Evolutionary conservation across 768 basidiomycete species (phyloP).

Genomic region (Kwoniella botswanensis): DNA sequence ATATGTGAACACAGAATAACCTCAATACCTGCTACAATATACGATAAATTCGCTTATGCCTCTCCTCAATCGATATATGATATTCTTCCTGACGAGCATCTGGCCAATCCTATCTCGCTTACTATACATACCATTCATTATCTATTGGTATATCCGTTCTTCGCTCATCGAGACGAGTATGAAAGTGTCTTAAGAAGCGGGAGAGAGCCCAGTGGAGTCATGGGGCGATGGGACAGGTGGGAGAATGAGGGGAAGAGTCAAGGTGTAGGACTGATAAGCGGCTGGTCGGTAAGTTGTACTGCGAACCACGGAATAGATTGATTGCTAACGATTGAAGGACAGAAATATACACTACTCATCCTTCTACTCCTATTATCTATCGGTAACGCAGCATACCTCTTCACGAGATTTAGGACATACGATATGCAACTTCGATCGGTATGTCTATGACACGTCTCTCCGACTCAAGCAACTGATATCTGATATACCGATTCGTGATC

Average conservation of each 20-base stretch:
- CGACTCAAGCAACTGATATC: neutral
- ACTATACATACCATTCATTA: constrained; percentile 41
- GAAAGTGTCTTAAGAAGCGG: constrained; percentile 33
- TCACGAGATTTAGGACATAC: constrained; percentile 54
- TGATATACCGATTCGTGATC: neutral
- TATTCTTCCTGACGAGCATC: constrained; percentile 39
- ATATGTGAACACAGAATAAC: constrained; percentile 20
- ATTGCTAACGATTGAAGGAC: neutral
- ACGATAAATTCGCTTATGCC: constrained; percentile 33
- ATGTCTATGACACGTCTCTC: no score
- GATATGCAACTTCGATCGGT: constrained; percentile 54
- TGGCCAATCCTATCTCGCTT: constrained; percentile 45
- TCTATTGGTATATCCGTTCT: constrained; percentile 43
- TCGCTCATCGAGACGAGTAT: constrained; percentile 26
- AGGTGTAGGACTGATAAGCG: constrained; percentile 25
- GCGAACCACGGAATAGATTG: neutral
- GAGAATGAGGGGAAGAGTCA: constrained; percentile 32
- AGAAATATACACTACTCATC: constrained; percentile 30
- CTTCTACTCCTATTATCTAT: constrained; percentile 37
- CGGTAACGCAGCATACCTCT: constrained; percentile 53
- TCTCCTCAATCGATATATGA: constrained; percentile 39
- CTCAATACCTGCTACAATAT: constrained; percentile 28
- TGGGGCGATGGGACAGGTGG: constrained; percentile 42
- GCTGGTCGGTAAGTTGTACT: constrained; percentile 38
- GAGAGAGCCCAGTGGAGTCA: constrained; percentile 26